Evolutionary conservation across 352 stramenopile species (phyloP), one percentile per base, ranked within the genome.

Genomic region (Pythium oligandrum): DNA sequence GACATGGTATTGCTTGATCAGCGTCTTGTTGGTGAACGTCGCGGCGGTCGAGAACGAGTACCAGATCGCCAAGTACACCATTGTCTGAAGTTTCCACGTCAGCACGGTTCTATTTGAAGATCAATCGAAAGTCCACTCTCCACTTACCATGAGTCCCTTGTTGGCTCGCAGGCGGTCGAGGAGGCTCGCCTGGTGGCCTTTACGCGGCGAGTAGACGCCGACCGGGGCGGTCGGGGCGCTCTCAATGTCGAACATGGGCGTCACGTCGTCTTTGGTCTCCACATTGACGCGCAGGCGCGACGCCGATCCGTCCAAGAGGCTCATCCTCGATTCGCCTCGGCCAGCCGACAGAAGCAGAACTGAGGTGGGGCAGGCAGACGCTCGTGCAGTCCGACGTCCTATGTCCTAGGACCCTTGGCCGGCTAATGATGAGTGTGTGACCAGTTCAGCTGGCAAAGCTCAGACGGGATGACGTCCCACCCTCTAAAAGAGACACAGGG

Each of bases 1-100:
- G 26, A 94, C 69, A 47, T 90, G 81, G 55, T 94, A 71, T 68
- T 94, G 73, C 62, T 94, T 94, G 68, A 94, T 91, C 48, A 94
- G 55, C 38, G 86, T 68, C 45, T 90, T 92, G 65, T 94, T 94
- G 26, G 78, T 92, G 63, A 94, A 94, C 17, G 83, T 94, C 45
- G 81, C 64, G 4, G 63, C 64, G 8, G 79, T 82, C 52, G 83
- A 92, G 67, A 94, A 94, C 52, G 83, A 70, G 52, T 94, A 92
- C 83, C 83, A 94, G 38, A 84, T 64, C 44, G 68, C 42, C 44
- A 94, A 48, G 45, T 75, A 55, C 31, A 66, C 53, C 39, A 75
- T 55, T 6, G 69, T 79, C 71, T 84, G 30, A 12, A 30, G 50
- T 31, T 51, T 44, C 39, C 3, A 63, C 31, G n/a, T 50, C 4